Evolutionary conservation across 306 rosid genomes (phyloP).

Genomic region (Abrus pulchellus): DNA sequence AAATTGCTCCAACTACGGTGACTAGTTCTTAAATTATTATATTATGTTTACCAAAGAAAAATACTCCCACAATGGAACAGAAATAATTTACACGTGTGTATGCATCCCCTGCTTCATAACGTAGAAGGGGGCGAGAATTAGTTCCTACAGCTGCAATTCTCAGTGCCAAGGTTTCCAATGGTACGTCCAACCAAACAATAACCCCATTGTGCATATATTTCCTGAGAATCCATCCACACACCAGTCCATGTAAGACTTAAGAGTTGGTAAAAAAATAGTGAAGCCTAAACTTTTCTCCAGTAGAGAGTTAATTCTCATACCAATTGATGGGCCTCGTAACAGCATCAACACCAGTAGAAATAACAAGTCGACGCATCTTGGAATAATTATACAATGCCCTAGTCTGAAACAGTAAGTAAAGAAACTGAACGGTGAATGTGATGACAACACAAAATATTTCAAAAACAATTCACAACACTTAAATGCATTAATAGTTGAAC

Average conservation of each 20-base stretch:
- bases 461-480: neutral
- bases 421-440: constrained; percentile 21
- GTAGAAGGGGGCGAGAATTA: constrained; percentile 90
- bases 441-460: constrained; percentile 34
- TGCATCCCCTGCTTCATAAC: constrained; percentile 77
- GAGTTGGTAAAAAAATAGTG: constrained; percentile 10
- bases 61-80: constrained; percentile 21
- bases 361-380: constrained; percentile 66
- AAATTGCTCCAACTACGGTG: neutral
- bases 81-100: constrained; percentile 70
- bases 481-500: neutral
- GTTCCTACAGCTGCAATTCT: constrained; percentile 94
- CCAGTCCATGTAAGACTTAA: constrained; percentile 32
- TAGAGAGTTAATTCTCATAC: constrained; percentile 54
- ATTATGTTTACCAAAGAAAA: constrained; percentile 1
- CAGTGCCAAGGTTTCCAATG: constrained; percentile 87
- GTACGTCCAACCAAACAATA: constrained; percentile 95
- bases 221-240: constrained; percentile 62
- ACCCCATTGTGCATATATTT: constrained; percentile 87
- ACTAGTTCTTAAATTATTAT: neutral
- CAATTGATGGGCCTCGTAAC: constrained; percentile 90
- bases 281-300: constrained; percentile 18
- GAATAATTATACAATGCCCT: constrained; percentile 77
- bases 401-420: constrained; percentile 63
- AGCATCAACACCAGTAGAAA: constrained; percentile 97